Conservation (phyloP, 208 protist species). For the Naegleria fowleri region DNA sequence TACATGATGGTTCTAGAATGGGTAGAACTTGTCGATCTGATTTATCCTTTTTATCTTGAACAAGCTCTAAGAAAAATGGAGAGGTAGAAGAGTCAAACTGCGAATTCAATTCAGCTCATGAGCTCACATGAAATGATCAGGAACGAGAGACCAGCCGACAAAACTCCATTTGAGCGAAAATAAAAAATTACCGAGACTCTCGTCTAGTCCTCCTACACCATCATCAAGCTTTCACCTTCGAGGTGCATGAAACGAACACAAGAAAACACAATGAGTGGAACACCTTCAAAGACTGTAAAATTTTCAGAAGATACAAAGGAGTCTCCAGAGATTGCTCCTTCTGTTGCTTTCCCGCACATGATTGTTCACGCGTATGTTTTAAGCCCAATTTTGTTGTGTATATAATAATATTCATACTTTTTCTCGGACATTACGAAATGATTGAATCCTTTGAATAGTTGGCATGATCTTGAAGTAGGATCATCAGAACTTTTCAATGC, state of each 20-base stretch:
- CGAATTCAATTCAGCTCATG: too few relatives aligned
- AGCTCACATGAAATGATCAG: too few relatives aligned
- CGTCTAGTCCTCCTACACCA: too few relatives aligned
- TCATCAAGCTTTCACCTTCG: too few relatives aligned
- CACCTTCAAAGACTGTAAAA: neutral
- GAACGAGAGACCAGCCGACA: too few relatives aligned
- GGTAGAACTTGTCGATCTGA: neutral
- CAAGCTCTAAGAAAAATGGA: neutral
- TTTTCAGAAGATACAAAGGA: neutral
- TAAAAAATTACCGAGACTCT: too few relatives aligned
- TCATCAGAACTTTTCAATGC: neutral
- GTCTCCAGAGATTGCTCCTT: neutral
- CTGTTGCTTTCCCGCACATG: neutral
- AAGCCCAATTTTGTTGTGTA: neutral
- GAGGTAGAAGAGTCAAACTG: too few relatives aligned
- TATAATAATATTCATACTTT: neutral
- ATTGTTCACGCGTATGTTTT: neutral
- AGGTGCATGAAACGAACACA: neutral
- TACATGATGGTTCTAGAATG: neutral
- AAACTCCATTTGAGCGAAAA: too few relatives aligned
- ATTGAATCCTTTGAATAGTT: neutral
- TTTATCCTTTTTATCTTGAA: conserved; percentile 5
- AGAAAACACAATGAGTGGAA: neutral
- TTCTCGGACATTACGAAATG: neutral
- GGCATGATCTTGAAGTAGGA: neutral